A percentile compares a stretch with the other conserved stretches of the same genome.
These are phyloP conservation scores for Daldinia vernicosa DNA, from an alignment of 495 filamentous ascomycete genomes.

Conservation along the genomic window DNA sequence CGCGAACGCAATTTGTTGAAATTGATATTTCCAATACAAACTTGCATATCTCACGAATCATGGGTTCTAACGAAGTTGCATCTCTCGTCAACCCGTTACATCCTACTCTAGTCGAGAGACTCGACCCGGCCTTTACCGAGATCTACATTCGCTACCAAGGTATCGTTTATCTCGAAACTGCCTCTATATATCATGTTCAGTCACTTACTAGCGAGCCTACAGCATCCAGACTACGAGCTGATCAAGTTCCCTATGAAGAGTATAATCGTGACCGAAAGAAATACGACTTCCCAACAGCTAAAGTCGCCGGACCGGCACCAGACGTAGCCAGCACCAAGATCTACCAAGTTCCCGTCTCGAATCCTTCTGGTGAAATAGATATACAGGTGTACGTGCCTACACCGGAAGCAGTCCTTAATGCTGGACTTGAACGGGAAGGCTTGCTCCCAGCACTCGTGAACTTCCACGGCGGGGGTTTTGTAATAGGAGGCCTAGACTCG, in stretches of 20 bases:
- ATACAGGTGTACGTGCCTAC: conserved; percentile 50
- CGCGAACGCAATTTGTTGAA: conserved; percentile 3
- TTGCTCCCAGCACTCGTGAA: conserved; percentile 65
- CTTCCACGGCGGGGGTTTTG: conserved; percentile 74
- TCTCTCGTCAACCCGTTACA: conserved; percentile 45
- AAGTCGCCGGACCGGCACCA: conserved; percentile 36
- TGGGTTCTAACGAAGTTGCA: conserved; percentile 40
- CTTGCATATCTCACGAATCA: conserved; percentile 23
- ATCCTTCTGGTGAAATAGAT: conserved; percentile 47
- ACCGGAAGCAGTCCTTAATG: conserved; percentile 39
- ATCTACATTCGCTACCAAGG: conserved; percentile 52
- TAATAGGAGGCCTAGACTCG: conserved; percentile 66
- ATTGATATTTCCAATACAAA: conserved; percentile 10
- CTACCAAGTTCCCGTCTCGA: conserved; percentile 46
- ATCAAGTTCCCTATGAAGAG: conserved; percentile 52
- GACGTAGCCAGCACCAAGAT: conserved; percentile 47
- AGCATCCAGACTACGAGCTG: conserved; percentile 40
- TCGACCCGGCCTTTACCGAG: conserved; percentile 49
- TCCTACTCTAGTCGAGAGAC: conserved; percentile 43
- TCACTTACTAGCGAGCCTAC: conserved; percentile 11
- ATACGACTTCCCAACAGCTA: conserved; percentile 46
- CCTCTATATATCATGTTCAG: neutral
- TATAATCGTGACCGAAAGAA: conserved; percentile 48
- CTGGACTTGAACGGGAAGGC: conserved; percentile 42
- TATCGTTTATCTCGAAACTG: conserved; percentile 13